Percentiles rank a stretch among this genome's conserved stretches.
phyloP scores from a whole-genome alignment of 352 stramenopile genomes.

The Globisporangium cederbergense region DNA sequence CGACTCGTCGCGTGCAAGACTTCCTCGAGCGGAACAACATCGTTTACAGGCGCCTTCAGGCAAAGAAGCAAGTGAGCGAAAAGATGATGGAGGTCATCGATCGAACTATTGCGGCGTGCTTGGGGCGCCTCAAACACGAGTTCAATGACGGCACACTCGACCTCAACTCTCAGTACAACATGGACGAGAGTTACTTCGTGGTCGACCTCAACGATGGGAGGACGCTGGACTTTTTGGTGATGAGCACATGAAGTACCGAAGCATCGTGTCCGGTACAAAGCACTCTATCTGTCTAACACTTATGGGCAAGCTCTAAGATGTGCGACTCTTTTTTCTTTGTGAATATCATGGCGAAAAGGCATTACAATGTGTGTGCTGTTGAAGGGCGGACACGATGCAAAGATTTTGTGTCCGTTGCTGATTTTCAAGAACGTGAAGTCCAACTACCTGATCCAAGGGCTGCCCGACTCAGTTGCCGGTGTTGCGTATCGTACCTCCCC shows the following conservation, averaged over 20 bases:
- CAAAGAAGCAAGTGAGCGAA: not conserved
- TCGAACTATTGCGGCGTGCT: not conserved
- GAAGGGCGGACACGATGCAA: not conserved
- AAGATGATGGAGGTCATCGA: not conserved
- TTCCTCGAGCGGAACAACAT: not conserved
- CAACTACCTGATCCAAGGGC: not conserved
- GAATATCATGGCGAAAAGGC: not conserved
- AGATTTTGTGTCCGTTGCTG: not conserved
- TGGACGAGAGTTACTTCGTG: not conserved
- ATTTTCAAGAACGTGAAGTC: constrained; percentile 2
- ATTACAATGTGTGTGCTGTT: not conserved
- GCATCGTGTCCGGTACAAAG: not conserved
- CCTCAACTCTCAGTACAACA: not conserved
- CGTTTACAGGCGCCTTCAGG: not conserved
- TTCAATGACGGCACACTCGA: not conserved
- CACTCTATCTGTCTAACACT: no score
- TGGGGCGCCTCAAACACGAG: not conserved
- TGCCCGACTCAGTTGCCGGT: not conserved
- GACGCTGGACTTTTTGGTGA: not conserved
- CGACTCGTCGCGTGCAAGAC: not conserved
- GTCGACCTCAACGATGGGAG: not conserved
- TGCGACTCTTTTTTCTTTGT: not conserved
- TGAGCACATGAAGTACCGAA: not conserved
- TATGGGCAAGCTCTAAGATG: not conserved
- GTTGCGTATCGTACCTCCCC: not conserved